Evolutionary conservation across 148 eudicot species (phyloP).

Genomic region (Rhododendron kiyosumense): DNA sequence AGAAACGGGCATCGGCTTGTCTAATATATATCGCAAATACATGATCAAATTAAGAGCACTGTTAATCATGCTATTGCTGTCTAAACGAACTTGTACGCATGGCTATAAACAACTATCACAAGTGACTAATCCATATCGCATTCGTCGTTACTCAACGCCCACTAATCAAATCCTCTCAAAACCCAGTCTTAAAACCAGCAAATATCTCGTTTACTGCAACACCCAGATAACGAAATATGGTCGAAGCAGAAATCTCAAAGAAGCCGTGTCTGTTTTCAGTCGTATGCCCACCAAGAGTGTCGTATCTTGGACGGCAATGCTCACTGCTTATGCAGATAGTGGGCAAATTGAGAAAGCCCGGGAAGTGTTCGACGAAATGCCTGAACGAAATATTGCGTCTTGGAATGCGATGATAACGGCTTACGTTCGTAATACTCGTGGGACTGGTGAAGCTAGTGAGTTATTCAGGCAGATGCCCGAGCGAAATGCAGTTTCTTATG

Average conservation of each 20-base stretch:
- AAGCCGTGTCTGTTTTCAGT: constrained; percentile 41
- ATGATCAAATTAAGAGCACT: no score
- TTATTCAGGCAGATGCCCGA: constrained; percentile 50
- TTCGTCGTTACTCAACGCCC: constrained; percentile 8
- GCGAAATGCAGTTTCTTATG: constrained; percentile 48
- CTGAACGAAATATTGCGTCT: constrained; percentile 41
- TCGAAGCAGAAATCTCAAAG: constrained; percentile 36
- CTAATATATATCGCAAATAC: no score
- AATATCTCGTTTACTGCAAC: constrained; percentile 29
- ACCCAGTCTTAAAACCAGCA: neutral
- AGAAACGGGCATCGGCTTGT: no score
- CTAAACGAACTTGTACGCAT: neutral
- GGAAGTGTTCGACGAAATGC: constrained; percentile 56
- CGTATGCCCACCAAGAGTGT: constrained; percentile 35
- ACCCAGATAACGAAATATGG: constrained; percentile 50
- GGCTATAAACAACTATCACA: neutral
- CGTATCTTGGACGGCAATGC: constrained; percentile 56
- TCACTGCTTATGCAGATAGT: constrained; percentile 37
- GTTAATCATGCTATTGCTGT: constrained; percentile 7
- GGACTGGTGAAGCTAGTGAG: constrained; percentile 31
- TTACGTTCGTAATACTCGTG: constrained; percentile 22
- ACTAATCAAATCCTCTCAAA: constrained; percentile 6
- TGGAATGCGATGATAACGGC: constrained; percentile 70
- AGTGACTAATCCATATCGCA: neutral
- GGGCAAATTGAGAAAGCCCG: constrained; percentile 41